Evolutionary conservation across 164 flowering plant species (phyloP).

Genomic region (Magnolia officinalis): DNA sequence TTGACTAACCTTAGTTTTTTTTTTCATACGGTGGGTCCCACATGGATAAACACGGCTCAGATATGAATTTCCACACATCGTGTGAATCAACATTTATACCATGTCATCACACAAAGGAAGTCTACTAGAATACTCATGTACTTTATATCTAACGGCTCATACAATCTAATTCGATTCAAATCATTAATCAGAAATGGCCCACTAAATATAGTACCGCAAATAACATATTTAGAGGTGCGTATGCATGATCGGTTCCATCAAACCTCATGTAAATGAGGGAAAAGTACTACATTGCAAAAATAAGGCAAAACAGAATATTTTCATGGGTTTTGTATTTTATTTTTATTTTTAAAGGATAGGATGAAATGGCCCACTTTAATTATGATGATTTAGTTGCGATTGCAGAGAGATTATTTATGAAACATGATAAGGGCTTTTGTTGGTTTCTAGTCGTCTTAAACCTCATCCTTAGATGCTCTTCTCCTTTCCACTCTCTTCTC

Average conservation of each 20-base stretch:
- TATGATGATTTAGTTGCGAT: neutral
- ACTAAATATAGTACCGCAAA: too few species aligned
- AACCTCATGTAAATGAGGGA: neutral
- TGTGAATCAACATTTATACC: neutral
- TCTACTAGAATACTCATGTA: neutral
- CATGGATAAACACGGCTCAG: neutral
- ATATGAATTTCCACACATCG: neutral
- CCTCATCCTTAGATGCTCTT: neutral
- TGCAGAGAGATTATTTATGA: neutral
- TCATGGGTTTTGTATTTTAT: neutral
- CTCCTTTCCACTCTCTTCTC: neutral
- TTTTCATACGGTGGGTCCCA: neutral
- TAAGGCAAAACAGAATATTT: neutral
- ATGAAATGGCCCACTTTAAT: neutral
- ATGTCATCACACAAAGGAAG: neutral
- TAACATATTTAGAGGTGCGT: too few species aligned
- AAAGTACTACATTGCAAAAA: neutral
- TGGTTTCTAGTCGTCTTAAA: neutral
- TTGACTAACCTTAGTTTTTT: too few species aligned
- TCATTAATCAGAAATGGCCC: too few species aligned
- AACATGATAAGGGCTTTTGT: neutral
- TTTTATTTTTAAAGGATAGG: neutral
- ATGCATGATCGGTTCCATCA: too few species aligned
- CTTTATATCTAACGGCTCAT: neutral
- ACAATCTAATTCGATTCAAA: neutral